These are phyloP conservation scores for Cordyceps cateniannulata DNA, from an alignment of 2,329 filamentous ascomycete genomes.

Conservation along the genomic window DNA sequence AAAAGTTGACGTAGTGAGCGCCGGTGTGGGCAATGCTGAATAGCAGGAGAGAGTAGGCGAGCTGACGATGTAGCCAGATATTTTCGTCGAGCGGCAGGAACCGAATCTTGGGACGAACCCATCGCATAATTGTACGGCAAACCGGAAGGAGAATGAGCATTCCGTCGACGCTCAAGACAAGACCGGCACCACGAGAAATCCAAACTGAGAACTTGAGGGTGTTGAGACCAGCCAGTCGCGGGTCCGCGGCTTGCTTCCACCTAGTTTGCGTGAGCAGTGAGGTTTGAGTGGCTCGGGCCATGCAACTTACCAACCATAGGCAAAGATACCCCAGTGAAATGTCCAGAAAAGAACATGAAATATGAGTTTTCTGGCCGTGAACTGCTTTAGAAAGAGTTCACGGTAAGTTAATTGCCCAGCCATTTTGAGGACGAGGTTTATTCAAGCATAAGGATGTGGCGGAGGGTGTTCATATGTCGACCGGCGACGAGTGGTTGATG, in stretches of 20 bases:
- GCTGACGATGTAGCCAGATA: slow-evolving; percentile 92
- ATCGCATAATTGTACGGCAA: slow-evolving; percentile 83
- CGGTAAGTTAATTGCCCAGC: slow-evolving; percentile 35
- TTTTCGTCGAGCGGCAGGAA: slow-evolving; percentile 95
- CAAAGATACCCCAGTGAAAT: slow-evolving; percentile 73
- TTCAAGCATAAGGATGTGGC: slow-evolving; percentile 2
- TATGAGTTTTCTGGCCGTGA: slow-evolving; percentile 62
- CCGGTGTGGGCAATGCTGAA: slow-evolving; percentile 73
- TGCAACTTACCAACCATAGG: slow-evolving; percentile 68
- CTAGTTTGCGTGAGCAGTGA: slow-evolving; percentile 38
- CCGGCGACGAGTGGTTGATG: slow-evolving; percentile 39
- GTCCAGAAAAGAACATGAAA: slow-evolving; percentile 81
- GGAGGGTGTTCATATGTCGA: slow-evolving; percentile 40
- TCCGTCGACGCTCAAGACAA: slow-evolving; percentile 77
- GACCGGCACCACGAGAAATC: slow-evolving; percentile 88
- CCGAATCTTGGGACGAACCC: slow-evolving; percentile 76
- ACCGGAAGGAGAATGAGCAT: slow-evolving; percentile 89
- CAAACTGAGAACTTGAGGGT: slow-evolving; percentile 82
- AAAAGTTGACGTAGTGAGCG: slow-evolving; percentile 97
- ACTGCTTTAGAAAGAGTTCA: slow-evolving; percentile 53
- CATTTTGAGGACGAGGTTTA: slow-evolving; percentile 24
- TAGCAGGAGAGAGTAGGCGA: slow-evolving; percentile 81
- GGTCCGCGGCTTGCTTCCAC: slow-evolving; percentile 69
- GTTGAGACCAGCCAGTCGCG: slow-evolving; percentile 70
- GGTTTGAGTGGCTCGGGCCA: not conserved